Evolutionary conservation across 768 basidiomycete species (phyloP), one percentile per base, ranked within the genome.

Genomic region (Tylopilus vinaceipallidus): DNA sequence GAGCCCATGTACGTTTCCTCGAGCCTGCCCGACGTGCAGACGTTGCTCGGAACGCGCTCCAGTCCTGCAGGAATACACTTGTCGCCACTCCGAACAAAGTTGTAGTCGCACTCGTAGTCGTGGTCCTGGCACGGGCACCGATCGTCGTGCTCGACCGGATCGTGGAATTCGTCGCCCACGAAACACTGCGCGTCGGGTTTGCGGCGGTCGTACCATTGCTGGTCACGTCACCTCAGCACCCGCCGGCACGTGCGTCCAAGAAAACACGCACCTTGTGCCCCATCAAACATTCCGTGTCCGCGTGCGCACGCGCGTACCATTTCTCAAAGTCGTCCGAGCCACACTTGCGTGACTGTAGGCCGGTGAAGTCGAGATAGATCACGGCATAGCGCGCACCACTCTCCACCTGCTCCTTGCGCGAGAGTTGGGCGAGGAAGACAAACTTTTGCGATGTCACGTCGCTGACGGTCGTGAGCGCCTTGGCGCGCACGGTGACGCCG

Each of bases 391-490:
- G 77, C 10, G 84, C 84, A 1, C 75, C 63, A 0, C 70, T 71
- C n/a, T 68, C 63, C 24, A 66, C 72, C 57, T 80, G 74, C 45
- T 90, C 83, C 12, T 75, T 68, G 19, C 84, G 80, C 2, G 81
- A 72, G 12, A 93, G 75, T 51, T 87, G 84, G 5, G 88, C 97
- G 22, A 97, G 76, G 8, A 99, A 75, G 9, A 98, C 63, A 74
- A 98, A 98, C 69, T 95, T 98, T 64, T 97, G 95, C 0, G 92
- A 95, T 0, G 97, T 98, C 12, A 92, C 92, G 58, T 99, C 97
- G 0, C 92, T 91, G 6, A 98, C 79, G 4, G 93, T 97, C 35
- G 88, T 84, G n/a, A 99, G 73, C 0, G 82, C 82, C 8, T 82
- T 77, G 0, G 91, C 84, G 19, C 86, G 83, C 5, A 98, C 54